Evolutionary conservation across 805 yeast species (phyloP).

Genomic region (Diddensiella santjacobensis): DNA sequence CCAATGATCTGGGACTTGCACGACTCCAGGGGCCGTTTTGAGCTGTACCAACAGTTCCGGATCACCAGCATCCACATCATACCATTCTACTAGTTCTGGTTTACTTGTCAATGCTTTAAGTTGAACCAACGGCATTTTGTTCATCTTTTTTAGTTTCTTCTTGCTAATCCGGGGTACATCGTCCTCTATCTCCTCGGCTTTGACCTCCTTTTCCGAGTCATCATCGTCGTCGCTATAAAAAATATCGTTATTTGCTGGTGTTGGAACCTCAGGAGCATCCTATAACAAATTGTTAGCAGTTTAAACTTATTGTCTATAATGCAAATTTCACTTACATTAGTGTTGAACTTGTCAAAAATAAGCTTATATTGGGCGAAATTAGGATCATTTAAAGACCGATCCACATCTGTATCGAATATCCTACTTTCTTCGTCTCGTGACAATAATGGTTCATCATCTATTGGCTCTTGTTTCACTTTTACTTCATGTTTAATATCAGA

Average conservation of each 20-base stretch:
- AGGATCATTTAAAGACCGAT: constrained; percentile 29
- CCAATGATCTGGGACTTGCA: constrained; percentile 88
- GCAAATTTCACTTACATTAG: constrained; percentile 20
- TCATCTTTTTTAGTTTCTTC: constrained; percentile 48
- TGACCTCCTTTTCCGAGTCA: constrained; percentile 23
- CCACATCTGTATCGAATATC: constrained; percentile 26
- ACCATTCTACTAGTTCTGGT: constrained; percentile 84
- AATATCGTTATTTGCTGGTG: constrained; percentile 20
- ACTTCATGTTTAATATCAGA: not conserved
- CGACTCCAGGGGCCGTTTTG: constrained; percentile 60
- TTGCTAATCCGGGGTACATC: constrained; percentile 32
- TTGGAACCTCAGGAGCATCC: not conserved
- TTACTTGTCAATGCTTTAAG: constrained; percentile 55
- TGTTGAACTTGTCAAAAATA: constrained; percentile 37
- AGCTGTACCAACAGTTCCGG: constrained; percentile 63
- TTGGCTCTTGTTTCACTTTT: not conserved
- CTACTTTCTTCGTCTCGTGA: constrained; percentile 10
- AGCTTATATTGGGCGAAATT: constrained; percentile 34
- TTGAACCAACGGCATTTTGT: constrained; percentile 61
- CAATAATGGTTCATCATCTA: constrained; percentile 2
- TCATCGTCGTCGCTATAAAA: constrained; percentile 35
- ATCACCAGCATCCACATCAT: constrained; percentile 78
- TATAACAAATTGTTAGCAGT: no score
- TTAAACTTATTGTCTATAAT: no score
- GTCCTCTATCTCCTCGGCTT: constrained; percentile 19